These are phyloP conservation scores for Centella asiatica DNA, from an alignment of 129 eudicot species.

Conservation along the genomic window DNA sequence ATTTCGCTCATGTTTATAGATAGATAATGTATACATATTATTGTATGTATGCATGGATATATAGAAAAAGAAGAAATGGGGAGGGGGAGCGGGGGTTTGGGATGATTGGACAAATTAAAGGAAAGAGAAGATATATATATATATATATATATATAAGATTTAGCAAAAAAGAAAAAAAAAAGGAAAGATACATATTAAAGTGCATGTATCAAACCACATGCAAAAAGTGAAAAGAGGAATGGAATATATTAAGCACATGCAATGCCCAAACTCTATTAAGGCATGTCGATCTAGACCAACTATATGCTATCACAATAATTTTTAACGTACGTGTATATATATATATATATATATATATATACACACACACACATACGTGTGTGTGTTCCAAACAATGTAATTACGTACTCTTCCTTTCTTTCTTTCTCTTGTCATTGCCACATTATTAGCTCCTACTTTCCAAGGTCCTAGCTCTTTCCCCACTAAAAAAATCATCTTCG, in stretches of 20 bases:
- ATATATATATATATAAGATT: neutral
- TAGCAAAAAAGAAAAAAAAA: neutral
- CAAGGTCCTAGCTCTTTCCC: too few species aligned
- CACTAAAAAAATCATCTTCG: too few species aligned
- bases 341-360: too few species aligned
- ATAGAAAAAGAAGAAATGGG: too few species aligned
- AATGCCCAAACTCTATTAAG: slow-evolving; percentile 10
- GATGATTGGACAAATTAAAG: too few species aligned
- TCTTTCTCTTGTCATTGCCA: slow-evolving; percentile 2
- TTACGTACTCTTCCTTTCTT: neutral
- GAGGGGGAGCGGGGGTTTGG: too few species aligned
- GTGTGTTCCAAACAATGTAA: neutral
- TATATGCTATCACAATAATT: neutral
- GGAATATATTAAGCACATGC: too few species aligned
- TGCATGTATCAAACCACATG: neutral
- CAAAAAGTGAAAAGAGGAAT: neutral
- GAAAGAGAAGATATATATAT: neutral
- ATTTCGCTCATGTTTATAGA: too few species aligned
- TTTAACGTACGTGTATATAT: too few species aligned
- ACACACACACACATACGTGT: too few species aligned
- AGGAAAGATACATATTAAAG: neutral
- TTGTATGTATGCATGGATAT: too few species aligned
- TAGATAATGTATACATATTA: too few species aligned
- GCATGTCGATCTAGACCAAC: slow-evolving; percentile 5
- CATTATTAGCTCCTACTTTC: slow-evolving; percentile 1